A percentile compares a stretch with the other conserved stretches of the same genome.
These are phyloP conservation scores for Ogataea parapolymorpha DNA, from an alignment of 805 yeast genomes.

Conservation along the genomic window DNA sequence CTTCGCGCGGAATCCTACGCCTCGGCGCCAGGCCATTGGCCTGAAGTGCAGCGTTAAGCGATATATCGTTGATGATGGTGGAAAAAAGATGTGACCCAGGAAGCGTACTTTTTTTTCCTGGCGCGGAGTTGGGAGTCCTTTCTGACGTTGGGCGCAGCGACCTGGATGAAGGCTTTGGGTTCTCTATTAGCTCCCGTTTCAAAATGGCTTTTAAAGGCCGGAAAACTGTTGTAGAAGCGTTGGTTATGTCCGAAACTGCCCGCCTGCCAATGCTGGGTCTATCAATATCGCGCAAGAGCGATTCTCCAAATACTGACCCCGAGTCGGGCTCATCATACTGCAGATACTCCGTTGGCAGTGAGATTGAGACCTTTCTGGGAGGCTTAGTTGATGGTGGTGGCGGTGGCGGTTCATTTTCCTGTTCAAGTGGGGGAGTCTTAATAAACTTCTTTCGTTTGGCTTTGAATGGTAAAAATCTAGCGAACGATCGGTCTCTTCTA, in stretches of 20 bases:
- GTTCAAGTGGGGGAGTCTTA: slow-evolving; percentile 10
- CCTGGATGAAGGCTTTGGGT: not conserved
- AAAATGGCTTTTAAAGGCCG: slow-evolving; percentile 11
- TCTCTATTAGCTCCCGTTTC: slow-evolving; percentile 7
- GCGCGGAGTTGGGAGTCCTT: not conserved
- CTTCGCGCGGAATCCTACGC: slow-evolving; percentile 8
- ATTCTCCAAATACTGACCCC: slow-evolving; percentile 3
- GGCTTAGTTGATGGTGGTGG: slow-evolving; percentile 7
- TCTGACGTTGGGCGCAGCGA: slow-evolving; percentile 6
- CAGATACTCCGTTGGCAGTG: slow-evolving; percentile 3
- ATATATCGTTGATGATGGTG: slow-evolving; percentile 35
- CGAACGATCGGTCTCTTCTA: slow-evolving; percentile 6
- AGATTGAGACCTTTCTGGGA: slow-evolving; percentile 7
- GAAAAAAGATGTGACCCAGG: slow-evolving; percentile 25
- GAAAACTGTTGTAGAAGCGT: slow-evolving; percentile 14
- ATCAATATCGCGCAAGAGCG: slow-evolving; percentile 3
- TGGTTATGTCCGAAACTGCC: slow-evolving; percentile 15
- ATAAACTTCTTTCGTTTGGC: slow-evolving; percentile 13
- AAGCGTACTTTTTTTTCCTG: not conserved
- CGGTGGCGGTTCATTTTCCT: not conserved
- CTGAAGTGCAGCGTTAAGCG: slow-evolving; percentile 37
- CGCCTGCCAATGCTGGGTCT: slow-evolving; percentile 6
- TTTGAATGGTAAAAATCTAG: slow-evolving; percentile 15
- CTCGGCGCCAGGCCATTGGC: slow-evolving; percentile 30
- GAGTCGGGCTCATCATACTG: not conserved